A percentile compares a stretch with the other conserved stretches of the same genome.
phyloP scores from a whole-genome alignment of 495 filamentous ascomycete genomes.

The Cudoniella acicularis region DNA sequence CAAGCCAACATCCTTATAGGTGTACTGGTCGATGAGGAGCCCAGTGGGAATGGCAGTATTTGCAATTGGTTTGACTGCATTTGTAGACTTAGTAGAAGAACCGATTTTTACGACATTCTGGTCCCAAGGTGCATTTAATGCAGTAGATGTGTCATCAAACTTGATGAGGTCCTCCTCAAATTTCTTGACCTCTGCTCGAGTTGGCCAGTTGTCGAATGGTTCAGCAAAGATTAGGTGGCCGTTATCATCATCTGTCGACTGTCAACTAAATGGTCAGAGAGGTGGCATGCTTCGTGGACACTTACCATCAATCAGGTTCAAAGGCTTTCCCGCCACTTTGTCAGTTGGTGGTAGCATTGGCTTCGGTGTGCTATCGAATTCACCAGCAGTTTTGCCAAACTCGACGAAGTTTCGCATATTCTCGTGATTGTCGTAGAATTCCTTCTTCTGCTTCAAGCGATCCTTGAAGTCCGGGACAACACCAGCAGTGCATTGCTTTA shows the following conservation, averaged over 20 bases:
- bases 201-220: neutral
- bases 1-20: too few species aligned
- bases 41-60: too few species aligned
- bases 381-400: neutral
- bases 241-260: neutral
- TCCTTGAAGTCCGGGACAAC: neutral
- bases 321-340: neutral
- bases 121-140: neutral
- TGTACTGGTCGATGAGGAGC: too few species aligned
- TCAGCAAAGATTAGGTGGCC: neutral
- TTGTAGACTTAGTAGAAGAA: too few species aligned
- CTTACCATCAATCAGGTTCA: neutral
- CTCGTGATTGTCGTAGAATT: neutral
- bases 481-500: neutral
- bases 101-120: too few species aligned
- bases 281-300: too few species aligned
- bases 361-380: neutral
- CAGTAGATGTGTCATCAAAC: neutral
- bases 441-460: neutral
- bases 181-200: neutral
- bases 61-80: too few species aligned
- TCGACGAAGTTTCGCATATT: neutral
- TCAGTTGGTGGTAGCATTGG: neutral
- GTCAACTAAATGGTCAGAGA: too few species aligned
- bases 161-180: neutral